Conservation (phyloP, 495 filamentous ascomycete species). For the Penicillium angulare region DNA sequence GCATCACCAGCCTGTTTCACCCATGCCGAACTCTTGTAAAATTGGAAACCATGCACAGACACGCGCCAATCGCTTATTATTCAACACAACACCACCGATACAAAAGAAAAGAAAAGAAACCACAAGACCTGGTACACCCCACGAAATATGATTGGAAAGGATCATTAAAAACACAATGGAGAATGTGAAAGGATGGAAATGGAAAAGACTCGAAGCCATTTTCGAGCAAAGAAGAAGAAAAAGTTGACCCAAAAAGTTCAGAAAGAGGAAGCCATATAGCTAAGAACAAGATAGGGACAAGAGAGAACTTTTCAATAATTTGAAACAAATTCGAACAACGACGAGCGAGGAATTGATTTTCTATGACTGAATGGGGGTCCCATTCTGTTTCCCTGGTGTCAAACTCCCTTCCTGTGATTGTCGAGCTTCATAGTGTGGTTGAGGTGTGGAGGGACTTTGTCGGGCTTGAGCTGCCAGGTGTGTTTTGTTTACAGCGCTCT, state of each 20-base stretch:
- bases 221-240: background rate
- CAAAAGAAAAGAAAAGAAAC: constrained; percentile 8
- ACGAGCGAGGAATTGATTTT: background rate
- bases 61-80: constrained; percentile 25
- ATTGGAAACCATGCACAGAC: constrained; percentile 11
- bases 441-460: constrained; percentile 42
- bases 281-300: background rate
- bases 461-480: constrained; percentile 40
- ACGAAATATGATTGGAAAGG: constrained; percentile 7
- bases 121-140: constrained; percentile 11
- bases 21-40: constrained; percentile 12
- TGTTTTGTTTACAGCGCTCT: constrained; percentile 45
- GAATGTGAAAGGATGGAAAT: background rate
- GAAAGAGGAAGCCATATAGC: background rate
- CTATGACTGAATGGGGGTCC: constrained; percentile 40
- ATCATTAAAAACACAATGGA: constrained; percentile 25
- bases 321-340: background rate
- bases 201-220: background rate
- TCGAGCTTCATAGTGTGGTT: constrained; percentile 29
- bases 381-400: constrained; percentile 44
- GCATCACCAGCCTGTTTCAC: constrained; percentile 14
- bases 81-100: constrained; percentile 4
- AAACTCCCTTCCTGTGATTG: constrained; percentile 38
- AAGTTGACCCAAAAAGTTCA: background rate
- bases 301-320: background rate